Base-by-base conservation (phyloP, 805 yeast genomes). In the Lachancea thermotolerans region DNA sequence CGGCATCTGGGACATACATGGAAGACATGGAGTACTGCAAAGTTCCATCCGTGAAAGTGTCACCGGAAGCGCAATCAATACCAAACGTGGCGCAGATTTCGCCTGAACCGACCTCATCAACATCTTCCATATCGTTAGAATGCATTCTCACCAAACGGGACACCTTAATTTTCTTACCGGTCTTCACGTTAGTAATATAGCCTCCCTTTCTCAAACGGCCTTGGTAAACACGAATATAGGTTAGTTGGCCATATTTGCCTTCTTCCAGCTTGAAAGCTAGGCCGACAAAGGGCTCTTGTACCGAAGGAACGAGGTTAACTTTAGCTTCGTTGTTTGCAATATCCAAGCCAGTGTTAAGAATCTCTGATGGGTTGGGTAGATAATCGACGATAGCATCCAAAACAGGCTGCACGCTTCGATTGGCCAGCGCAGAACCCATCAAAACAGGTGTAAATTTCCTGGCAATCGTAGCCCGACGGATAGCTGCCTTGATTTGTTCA, bases 71-170 rank as follows among this genome's bases (percentile, higher is more conserved):
- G 76, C 99, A 93, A 67, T 93, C 99, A 56, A 93, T 86, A 70
- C 99, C 99, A 59, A 93, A 93, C 47, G 98, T 91, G 45, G 99
- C 99, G 72, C 99, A 93, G 58, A 93, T 93, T 72, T 93, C 99
- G 65, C 99, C 99, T 28, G 98, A 91, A 17, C 91, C 93, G 60
- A 88, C 83, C 70, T 90, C 97, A 40, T 82, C 85, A 41, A 88
- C 93, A 64, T 93, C 99, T 72, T 93, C 99, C 98, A 93, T 90
- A 65, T 93, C 99, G 51, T 90, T 87, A 27, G 97, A 88, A 72
- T 93, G 98, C 99, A 93, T 93, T 71, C 98, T 84, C 42, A 89
- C 99, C 59, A 93, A 76, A 61, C 99, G 79, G 11, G 97, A 77
- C 44, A 93, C 86, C 72, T 93, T 93, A 52, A 89, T 86, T 67